These are phyloP conservation scores for Calonectria pseudoreteaudii DNA, from an alignment of 2,329 filamentous ascomycete species.

Conservation along the genomic window DNA sequence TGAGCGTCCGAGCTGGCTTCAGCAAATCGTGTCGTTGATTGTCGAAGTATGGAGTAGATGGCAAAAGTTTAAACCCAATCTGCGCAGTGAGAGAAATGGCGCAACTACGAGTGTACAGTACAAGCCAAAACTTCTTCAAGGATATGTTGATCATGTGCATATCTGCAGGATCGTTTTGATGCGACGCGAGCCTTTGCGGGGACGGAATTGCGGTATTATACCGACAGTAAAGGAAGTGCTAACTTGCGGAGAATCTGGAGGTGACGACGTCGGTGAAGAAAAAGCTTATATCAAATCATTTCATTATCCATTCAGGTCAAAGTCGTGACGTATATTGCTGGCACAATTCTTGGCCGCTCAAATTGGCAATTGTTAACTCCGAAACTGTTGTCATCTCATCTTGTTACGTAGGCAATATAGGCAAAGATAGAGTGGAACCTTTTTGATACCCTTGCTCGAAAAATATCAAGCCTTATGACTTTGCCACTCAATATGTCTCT, in stretches of 20 bases:
- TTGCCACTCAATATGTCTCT: not conserved
- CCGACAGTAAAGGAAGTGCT: not conserved
- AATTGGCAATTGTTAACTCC: not conserved
- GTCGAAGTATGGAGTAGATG: constrained; percentile 1
- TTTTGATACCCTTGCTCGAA: not conserved
- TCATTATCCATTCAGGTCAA: not conserved
- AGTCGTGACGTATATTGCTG: not conserved
- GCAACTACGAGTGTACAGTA: not conserved
- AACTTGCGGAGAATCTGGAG: not conserved
- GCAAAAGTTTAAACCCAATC: not conserved
- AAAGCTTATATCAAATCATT: constrained; percentile 3
- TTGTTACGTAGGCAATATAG: not conserved
- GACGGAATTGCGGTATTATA: constrained; percentile 7
- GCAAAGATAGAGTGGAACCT: not conserved
- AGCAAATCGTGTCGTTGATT: not conserved
- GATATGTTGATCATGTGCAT: not conserved
- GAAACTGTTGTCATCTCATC: not conserved
- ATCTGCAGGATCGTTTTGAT: not conserved
- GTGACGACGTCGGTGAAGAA: not conserved
- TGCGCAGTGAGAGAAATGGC: not conserved
- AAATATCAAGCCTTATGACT: not conserved
- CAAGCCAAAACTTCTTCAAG: not conserved
- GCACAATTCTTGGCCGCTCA: too few relatives aligned
- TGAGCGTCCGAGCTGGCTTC: not conserved
- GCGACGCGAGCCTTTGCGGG: not conserved